Base-by-base conservation (phyloP, 177 flowering plant species). In the Vitis hybrid region DNA sequence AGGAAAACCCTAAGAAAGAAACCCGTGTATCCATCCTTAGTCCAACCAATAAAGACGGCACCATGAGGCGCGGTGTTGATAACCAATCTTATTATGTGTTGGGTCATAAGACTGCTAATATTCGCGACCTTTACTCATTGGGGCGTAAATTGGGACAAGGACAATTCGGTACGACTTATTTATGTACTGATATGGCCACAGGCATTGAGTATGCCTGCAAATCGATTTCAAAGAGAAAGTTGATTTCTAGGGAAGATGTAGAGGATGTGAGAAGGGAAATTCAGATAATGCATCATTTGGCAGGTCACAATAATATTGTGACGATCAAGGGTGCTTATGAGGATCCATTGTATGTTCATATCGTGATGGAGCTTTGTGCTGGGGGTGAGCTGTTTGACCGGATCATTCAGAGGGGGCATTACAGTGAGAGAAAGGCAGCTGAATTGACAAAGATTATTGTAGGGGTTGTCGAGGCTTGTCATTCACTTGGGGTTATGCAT, bases 251-350 rank as follows among this genome's bases (percentile, higher is more conserved):
- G 76, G 99, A 95, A 73, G 99, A 95, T 71, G 92, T 95, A 50
- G 99, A 95, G 69, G 99, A 95, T 82, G 98, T 95, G 31, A 78
- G 97, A 76, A 88, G 98, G 82, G 99, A 95, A 79, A 95, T 95
- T 83, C 98, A 95, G 89, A 95, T 95, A 81, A 95, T 95, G 99
- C 99, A 95, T 80, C 99, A 95, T 81, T 84, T 95, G 74, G 90
- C 97, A 0, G 99, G 99, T 74, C 99, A 95, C 73, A 90, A 85
- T 76, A 85, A 93, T 64, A 91, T 95, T 65, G 99, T 95, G 70
- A 86, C 86, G 0, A 95, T 95, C 19, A 93, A 95, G 75, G 99
- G 99, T 61, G 98, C 99, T 2, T 95, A 86, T 72, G 99, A 95
- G 82, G 99, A 95, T 77, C 67, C 90, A 1, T 62, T 90, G 60